Evolutionary conservation across 306 rosid genomes (phyloP).

Genomic region (Pyrus communis): DNA sequence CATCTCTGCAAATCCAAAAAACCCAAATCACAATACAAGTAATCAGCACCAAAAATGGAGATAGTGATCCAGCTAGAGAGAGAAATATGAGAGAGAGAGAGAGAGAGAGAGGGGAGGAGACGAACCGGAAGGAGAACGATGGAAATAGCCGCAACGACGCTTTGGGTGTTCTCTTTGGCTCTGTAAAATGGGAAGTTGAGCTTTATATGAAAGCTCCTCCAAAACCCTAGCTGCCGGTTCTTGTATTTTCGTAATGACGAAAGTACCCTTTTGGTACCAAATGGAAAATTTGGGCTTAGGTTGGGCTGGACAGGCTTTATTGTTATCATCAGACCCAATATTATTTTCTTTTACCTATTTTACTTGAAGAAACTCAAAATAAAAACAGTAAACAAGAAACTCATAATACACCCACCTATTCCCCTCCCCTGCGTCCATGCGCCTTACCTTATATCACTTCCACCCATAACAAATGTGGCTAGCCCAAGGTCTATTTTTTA

Average conservation of each 20-base stretch:
- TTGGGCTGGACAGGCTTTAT: neutral
- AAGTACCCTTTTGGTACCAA: slow-evolving; percentile 5
- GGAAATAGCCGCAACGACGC: neutral
- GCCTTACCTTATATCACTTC: too few species aligned
- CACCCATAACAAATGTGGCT: too few species aligned
- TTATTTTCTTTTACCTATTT: neutral
- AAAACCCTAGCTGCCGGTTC: slow-evolving; percentile 31
- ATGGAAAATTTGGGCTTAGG: neutral
- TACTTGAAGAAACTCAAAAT: too few species aligned
- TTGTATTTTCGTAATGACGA: slow-evolving; percentile 11
- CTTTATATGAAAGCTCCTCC: slow-evolving; percentile 4
- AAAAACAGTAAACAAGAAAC: too few species aligned
- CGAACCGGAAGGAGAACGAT: slow-evolving; percentile 12
- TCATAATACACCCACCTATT: too few species aligned
- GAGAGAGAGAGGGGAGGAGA: neutral
- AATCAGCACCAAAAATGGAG: neutral
- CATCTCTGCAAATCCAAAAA: slow-evolving; percentile 47
- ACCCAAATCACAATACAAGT: neutral
- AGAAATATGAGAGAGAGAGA: neutral
- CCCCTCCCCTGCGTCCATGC: too few species aligned
- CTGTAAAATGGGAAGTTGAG: neutral
- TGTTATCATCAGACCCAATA: neutral
- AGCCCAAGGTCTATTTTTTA: too few species aligned
- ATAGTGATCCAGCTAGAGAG: neutral
- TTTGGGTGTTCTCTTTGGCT: slow-evolving; percentile 17